Evolutionary conservation across 257 asterid species (phyloP).

Genomic region (Solanum raphanifolium): DNA sequence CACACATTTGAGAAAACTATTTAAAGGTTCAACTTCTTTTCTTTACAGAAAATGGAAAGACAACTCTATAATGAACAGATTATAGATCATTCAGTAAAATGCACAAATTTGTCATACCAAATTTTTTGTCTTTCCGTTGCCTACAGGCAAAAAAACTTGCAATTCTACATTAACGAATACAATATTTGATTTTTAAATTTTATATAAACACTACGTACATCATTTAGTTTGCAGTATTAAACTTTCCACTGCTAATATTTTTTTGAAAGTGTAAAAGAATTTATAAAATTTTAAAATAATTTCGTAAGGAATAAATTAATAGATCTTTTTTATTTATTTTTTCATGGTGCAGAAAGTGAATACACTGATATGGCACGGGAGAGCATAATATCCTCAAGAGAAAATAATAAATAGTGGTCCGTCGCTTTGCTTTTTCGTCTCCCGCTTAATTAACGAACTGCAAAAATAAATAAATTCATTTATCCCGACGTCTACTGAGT

Average conservation of each 20-base stretch:
- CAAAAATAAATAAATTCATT: not conserved
- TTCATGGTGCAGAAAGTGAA: not conserved
- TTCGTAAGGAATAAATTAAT: not conserved
- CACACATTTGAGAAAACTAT: not conserved
- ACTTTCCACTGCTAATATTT: not conserved
- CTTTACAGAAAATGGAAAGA: not conserved
- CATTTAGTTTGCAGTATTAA: not conserved
- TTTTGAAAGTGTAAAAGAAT: not conserved
- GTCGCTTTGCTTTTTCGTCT: not conserved
- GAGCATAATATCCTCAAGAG: not conserved
- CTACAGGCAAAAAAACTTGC: not conserved
- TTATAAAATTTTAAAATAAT: too few relatives aligned
- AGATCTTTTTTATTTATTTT: too few relatives aligned
- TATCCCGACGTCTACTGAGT: not conserved
- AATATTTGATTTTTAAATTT: not conserved
- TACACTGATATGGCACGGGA: not conserved
- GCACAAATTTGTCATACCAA: not conserved
- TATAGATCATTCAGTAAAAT: not conserved
- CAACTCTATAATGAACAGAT: not conserved
- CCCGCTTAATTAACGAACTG: not conserved
- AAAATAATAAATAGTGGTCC: not conserved
- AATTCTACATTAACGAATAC: not conserved
- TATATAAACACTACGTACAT: too few relatives aligned
- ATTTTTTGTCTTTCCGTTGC: not conserved
- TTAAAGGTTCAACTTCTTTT: not conserved